phyloP scores from a whole-genome alignment of 2,329 filamentous ascomycete genomes.

The Mariannaea sp. region DNA sequence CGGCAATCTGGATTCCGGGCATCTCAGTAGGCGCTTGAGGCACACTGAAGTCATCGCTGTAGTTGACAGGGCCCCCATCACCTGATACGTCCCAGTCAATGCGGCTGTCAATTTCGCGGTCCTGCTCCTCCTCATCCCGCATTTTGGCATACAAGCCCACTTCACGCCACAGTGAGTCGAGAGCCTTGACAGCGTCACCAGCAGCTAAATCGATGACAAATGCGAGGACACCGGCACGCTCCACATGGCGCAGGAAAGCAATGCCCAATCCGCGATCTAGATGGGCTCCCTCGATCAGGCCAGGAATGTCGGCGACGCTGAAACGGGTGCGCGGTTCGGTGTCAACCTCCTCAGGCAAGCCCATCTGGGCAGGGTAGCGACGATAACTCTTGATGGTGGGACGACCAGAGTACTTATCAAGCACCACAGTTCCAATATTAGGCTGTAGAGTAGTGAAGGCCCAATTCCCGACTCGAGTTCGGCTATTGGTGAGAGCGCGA shows the following conservation, averaged over 20 bases:
- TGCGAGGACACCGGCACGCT: slow-evolving; percentile 88
- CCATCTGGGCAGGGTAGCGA: slow-evolving; percentile 43
- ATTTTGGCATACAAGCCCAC: slow-evolving; percentile 84
- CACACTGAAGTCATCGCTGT: slow-evolving; percentile 27
- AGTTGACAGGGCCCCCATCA: slow-evolving; percentile 35
- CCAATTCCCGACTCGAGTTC: slow-evolving; percentile 90
- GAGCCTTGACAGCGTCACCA: slow-evolving; percentile 76
- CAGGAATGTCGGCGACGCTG: slow-evolving; percentile 94
- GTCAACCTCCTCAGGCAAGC: slow-evolving; percentile 49
- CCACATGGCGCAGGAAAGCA: slow-evolving; percentile 90
- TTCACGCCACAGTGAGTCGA: slow-evolving; percentile 87
- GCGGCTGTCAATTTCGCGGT: slow-evolving; percentile 61
- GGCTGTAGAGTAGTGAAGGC: slow-evolving; percentile 95
- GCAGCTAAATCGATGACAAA: slow-evolving; percentile 89
- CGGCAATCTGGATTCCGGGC: slow-evolving; percentile 73
- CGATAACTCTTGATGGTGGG: slow-evolving; percentile 56
- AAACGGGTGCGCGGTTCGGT: slow-evolving; percentile 73
- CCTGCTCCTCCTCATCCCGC: slow-evolving; percentile 73
- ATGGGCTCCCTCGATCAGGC: slow-evolving; percentile 89
- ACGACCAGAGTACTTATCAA: slow-evolving; percentile 83
- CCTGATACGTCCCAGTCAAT: slow-evolving; percentile 64
- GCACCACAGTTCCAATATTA: slow-evolving; percentile 92
- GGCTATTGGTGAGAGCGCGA: slow-evolving; percentile 83
- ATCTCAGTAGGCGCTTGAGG: slow-evolving; percentile 16
- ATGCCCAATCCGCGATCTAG: slow-evolving; percentile 89